Evolutionary conservation across 768 basidiomycete species (phyloP).

Genomic region (Hygrophorus pudorinus): DNA sequence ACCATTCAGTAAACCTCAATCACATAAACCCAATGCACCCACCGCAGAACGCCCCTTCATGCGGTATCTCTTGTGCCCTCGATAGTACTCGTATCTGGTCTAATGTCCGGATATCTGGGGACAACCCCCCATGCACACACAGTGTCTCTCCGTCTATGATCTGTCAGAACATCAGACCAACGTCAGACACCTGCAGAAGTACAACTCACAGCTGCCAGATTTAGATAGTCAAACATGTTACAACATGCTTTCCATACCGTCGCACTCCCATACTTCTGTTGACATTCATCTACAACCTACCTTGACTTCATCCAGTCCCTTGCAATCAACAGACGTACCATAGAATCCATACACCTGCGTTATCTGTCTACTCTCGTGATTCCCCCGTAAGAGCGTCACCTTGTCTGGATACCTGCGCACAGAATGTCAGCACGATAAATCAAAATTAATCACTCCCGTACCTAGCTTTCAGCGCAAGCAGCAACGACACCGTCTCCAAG

Average conservation of each 20-base stretch:
- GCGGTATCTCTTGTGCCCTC: constrained; percentile 95
- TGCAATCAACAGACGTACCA: constrained; percentile 39
- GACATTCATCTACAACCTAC: constrained; percentile 73
- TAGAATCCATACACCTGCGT: constrained; percentile 99
- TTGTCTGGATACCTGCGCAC: constrained; percentile 78
- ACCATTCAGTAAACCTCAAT: neutral
- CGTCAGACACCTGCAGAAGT: neutral
- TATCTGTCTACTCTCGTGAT: constrained; percentile 96
- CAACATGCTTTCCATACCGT: constrained; percentile 97
- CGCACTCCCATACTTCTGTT: constrained; percentile 94
- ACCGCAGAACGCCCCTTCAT: constrained; percentile 98
- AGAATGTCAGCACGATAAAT: constrained; percentile 2
- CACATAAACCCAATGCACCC: constrained; percentile 14
- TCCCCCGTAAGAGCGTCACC: constrained; percentile 85
- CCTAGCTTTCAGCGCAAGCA: constrained; percentile 87
- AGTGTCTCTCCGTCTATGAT: constrained; percentile 90
- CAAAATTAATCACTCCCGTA: constrained; percentile 18
- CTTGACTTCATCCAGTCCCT: neutral
- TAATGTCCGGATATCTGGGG: constrained; percentile 89
- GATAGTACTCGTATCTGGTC: constrained; percentile 92
- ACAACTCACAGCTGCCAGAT: constrained; percentile 85
- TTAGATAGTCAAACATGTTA: constrained; percentile 91
- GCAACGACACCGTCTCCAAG: constrained; percentile 85
- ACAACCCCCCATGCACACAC: constrained; percentile 94
- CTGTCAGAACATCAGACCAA: constrained; percentile 26